Conservation (phyloP, 352 stramenopile genomes). For the Thalassiosira allenii region DNA sequence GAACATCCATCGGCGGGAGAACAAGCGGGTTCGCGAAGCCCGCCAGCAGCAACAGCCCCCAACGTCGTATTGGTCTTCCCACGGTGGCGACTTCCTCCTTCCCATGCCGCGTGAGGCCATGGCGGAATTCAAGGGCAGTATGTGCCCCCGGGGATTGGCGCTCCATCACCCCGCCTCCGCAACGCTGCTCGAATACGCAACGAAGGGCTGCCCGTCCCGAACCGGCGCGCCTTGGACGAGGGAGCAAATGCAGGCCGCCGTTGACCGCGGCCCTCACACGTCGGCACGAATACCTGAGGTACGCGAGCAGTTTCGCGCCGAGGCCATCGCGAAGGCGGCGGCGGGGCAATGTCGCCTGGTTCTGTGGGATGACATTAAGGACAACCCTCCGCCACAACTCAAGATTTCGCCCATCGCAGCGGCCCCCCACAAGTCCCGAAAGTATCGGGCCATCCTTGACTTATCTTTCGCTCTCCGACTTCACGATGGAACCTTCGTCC, state of each 20-base stretch:
- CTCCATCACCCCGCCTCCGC: conserved; percentile 5
- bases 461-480: conserved; percentile 18
- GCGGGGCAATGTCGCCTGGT: conserved; percentile 3
- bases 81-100: not conserved
- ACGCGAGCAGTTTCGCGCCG: not conserved
- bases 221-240: conserved; percentile 9
- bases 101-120: not conserved
- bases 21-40: not conserved
- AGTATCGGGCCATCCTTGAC: conserved; percentile 22
- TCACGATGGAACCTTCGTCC: not conserved
- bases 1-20: not conserved
- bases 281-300: conserved; percentile 12
- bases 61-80: not conserved
- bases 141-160: conserved; percentile 17
- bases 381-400: conserved; percentile 3
- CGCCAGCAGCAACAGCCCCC: not conserved
- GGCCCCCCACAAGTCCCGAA: conserved; percentile 16
- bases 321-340: conserved; percentile 3
- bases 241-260: conserved; percentile 21
- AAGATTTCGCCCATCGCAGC: conserved; percentile 26
- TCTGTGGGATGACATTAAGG: conserved; percentile 29
- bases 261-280: conserved; percentile 8
- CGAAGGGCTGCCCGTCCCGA: conserved; percentile 2
- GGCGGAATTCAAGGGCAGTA: not conserved
- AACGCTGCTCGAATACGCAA: conserved; percentile 10